These are phyloP conservation scores for Schrenkiella parvula DNA, from an alignment of 345 rosid species.

Conservation along the genomic window DNA sequence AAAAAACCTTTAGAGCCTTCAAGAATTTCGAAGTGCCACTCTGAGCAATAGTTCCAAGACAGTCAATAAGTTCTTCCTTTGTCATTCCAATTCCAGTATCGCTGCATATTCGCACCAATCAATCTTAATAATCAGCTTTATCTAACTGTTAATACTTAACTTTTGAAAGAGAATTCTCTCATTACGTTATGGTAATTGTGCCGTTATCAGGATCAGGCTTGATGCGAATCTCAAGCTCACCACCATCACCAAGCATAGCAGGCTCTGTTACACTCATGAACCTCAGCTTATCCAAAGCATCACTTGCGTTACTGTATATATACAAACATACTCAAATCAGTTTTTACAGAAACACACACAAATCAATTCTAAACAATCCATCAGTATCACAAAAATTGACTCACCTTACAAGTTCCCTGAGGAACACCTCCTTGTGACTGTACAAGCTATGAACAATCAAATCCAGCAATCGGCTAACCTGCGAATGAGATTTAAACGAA, in stretches of 20 bases:
- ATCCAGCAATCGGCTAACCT: slow-evolving; percentile 86
- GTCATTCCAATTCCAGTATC: slow-evolving; percentile 99
- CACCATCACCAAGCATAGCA: slow-evolving; percentile 81
- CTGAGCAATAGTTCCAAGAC: slow-evolving; percentile 99
- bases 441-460: slow-evolving; percentile 79
- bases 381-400: neutral
- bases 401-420: slow-evolving; percentile 95
- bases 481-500: slow-evolving; percentile 25
- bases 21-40: slow-evolving; percentile 96
- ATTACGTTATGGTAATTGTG: slow-evolving; percentile 72
- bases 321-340: slow-evolving; percentile 18
- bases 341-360: neutral
- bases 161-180: neutral
- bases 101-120: slow-evolving; percentile 39
- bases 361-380: neutral
- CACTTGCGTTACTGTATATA: slow-evolving; percentile 84
- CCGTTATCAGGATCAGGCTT: slow-evolving; percentile 90
- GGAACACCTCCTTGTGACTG: slow-evolving; percentile 82
- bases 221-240: slow-evolving; percentile 83
- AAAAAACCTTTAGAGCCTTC: slow-evolving; percentile 76
- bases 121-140: neutral
- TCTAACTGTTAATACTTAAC: neutral
- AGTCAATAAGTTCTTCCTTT: slow-evolving; percentile 86
- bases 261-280: slow-evolving; percentile 96
- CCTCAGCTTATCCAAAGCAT: slow-evolving; percentile 96